Evolutionary conservation across 306 rosid species (phyloP).

Genomic region (Pueraria montana): DNA sequence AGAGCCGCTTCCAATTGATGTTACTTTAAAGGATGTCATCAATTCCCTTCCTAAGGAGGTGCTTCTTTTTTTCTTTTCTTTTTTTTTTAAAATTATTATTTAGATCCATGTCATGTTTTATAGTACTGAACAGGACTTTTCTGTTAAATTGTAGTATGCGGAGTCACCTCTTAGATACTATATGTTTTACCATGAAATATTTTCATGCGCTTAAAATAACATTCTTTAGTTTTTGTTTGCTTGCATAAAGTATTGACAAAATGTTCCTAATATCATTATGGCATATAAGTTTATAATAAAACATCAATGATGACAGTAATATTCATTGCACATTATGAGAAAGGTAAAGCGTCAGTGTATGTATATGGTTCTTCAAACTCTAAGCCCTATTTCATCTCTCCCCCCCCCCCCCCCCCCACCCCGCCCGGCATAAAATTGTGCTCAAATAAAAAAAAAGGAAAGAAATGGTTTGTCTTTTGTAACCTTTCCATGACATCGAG

Average conservation of each 20-base stretch:
- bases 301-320: constrained; percentile 5
- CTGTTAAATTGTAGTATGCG: constrained; percentile 12
- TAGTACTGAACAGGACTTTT: constrained; percentile 1
- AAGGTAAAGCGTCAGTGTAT: too few relatives aligned
- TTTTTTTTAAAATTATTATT: background rate
- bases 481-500: constrained; percentile 13
- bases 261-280: constrained; percentile 32
- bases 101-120: constrained; percentile 23
- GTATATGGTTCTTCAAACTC: too few relatives aligned
- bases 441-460: background rate
- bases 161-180: constrained; percentile 21
- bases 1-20: constrained; percentile 78
- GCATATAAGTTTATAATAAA: background rate
- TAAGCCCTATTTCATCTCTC: too few relatives aligned
- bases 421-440: background rate
- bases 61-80: too few relatives aligned
- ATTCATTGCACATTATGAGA: too few relatives aligned
- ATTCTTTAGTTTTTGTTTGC: constrained; percentile 17
- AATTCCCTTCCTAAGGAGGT: constrained; percentile 94
- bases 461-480: background rate
- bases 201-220: background rate
- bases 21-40: constrained; percentile 75
- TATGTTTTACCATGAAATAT: background rate
- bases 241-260: constrained; percentile 10
- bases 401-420: too few relatives aligned